Evolutionary conservation across 78 protist species (phyloP), one percentile per base, ranked within the genome.

Genomic region (Dictyostelium firmibasis): DNA sequence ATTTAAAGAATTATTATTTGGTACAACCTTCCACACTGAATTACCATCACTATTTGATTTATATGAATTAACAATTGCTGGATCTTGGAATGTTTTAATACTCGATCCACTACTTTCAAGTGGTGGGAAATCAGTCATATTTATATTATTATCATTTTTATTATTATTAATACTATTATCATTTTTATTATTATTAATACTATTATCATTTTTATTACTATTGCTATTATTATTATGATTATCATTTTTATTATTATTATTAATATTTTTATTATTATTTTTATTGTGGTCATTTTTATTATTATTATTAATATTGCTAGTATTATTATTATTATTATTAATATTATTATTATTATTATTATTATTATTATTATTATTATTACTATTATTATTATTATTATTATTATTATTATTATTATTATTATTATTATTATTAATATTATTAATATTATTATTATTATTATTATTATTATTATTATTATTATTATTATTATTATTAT

Each of bases 61-160:
- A 79, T 79, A 38, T 13, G 67, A 44, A 9, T n/a, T 70, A 14
- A 72, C 60, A 47, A 74, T 74, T 11, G 92, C 83, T 47, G 92
- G 92, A 36, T 86, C 92, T 76, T 86, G 92, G 72, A 76, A 76
- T 18, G 33, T 23, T 27, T 64, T 33, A 20, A 36, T 70, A 70
- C 41, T 70, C 13, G 33, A 14, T 1, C n/a, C 33, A n/a, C 23
- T 23, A 62, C 16, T 23, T 23, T 20, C 72, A 36, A 53, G 31
- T 29, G 50, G 53, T 31, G 53, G 76, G 83, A 43, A 47, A 57
- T 72, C 50, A 33, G 53, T 72, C 6, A n/a, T 13, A 79, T 44
- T 29, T 79, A 44, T 14, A 69, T n/a, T 81, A 18, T 6, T 76
- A 76, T 27, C 25, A 50, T 50, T 50, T 16, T 50, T 50, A 50